Percentiles rank a stretch among this genome's conserved stretches.
Conservation (phyloP, 2,329 filamentous ascomycete genomes). For the Aspergillus vadensis region DNA sequence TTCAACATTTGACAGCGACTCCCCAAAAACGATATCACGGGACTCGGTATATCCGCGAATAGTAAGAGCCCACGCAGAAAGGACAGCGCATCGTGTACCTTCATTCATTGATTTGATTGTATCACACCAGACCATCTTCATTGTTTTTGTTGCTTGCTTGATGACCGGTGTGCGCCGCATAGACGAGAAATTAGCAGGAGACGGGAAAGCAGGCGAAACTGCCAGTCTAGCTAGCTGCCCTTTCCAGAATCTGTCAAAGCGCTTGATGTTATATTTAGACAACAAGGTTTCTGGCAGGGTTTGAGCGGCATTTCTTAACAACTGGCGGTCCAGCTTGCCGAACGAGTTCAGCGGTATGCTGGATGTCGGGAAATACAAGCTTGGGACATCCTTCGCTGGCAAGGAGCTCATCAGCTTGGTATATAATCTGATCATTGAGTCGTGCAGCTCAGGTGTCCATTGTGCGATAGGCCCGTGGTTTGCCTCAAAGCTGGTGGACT, state of each 20-base stretch:
- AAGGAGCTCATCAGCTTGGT: conserved; percentile 27
- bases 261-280: conserved; percentile 23
- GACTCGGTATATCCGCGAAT: conserved; percentile 40
- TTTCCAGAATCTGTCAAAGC: conserved; percentile 26
- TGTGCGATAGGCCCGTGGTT: conserved; percentile 13
- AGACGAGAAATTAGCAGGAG: conserved; percentile 12
- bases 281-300: conserved; percentile 13
- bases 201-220: conserved; percentile 6
- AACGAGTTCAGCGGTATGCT: conserved; percentile 34
- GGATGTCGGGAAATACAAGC: conserved; percentile 35
- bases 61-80: conserved; percentile 46
- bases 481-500: neutral
- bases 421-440: conserved; percentile 19
- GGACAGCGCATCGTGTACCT: conserved; percentile 33
- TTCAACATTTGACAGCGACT: conserved; percentile 45
- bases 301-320: conserved; percentile 18
- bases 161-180: conserved; percentile 14
- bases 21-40: conserved; percentile 47
- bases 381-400: conserved; percentile 39
- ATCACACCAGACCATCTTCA: conserved; percentile 13
- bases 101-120: conserved; percentile 12
- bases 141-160: conserved; percentile 8
- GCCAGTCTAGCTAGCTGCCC: conserved; percentile 14
- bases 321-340: conserved; percentile 37
- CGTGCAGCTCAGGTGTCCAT: conserved; percentile 19